These are phyloP conservation scores for Mollisia scopiformis DNA, from an alignment of 2,329 filamentous ascomycete species.

Conservation along the genomic window DNA sequence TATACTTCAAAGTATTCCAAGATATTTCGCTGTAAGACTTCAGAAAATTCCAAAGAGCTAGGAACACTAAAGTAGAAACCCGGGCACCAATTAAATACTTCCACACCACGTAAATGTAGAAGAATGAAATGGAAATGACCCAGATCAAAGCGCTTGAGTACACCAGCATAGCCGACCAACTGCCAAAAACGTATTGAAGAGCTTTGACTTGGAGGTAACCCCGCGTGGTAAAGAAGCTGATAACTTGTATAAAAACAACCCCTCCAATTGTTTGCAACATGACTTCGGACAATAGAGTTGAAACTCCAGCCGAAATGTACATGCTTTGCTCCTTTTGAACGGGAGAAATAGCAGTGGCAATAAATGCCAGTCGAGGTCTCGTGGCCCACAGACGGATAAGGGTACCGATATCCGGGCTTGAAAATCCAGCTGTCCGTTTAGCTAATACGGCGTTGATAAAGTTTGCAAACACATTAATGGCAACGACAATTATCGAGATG, in stretches of 20 bases:
- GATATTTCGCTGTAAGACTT: neutral
- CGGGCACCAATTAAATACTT: neutral
- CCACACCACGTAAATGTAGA: neutral
- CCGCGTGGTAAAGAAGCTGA: neutral
- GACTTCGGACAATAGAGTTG: neutral
- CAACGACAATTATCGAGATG: neutral
- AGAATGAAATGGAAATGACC: neutral
- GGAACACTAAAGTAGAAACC: neutral
- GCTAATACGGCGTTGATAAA: slow-evolving; percentile 4
- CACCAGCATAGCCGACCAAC: neutral
- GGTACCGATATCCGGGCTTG: neutral
- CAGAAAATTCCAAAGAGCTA: neutral
- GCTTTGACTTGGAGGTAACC: neutral
- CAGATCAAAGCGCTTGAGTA: slow-evolving; percentile 1
- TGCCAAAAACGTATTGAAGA: neutral
- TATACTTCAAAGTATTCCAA: neutral
- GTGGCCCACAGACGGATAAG: slow-evolving; percentile 2
- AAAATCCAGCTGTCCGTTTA: neutral
- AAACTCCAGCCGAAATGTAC: slow-evolving; percentile 1
- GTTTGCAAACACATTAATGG: neutral
- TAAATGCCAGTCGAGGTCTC: neutral
- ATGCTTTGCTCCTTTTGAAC: neutral
- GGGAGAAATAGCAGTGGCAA: neutral
- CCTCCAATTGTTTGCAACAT: slow-evolving; percentile 2
- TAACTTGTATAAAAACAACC: neutral